Conservation (phyloP, 768 basidiomycete species). For the Pisolithus orientalis region DNA sequence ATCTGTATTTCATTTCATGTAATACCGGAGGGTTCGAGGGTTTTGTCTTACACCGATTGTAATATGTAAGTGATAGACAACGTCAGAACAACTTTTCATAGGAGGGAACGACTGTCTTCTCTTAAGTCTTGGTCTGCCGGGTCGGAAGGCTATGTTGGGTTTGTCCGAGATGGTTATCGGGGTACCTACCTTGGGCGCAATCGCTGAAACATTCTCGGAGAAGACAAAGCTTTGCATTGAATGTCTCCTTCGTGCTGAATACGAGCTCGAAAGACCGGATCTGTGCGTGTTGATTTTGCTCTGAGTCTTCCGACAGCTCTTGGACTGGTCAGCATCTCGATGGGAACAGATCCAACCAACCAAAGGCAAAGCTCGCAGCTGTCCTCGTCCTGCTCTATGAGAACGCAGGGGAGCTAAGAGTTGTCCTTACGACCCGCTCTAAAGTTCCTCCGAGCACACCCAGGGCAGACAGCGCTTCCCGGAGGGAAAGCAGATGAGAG, state of each 20-base stretch:
- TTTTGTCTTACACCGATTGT: not conserved
- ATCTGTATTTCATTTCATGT: constrained; percentile 17
- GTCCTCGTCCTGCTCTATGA: constrained; percentile 80
- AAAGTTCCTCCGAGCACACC: constrained; percentile 65
- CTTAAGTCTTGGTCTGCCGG: too few species aligned
- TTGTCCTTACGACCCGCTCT: constrained; percentile 85
- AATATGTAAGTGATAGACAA: too few species aligned
- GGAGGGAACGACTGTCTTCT: too few species aligned
- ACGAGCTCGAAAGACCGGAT: constrained; percentile 34
- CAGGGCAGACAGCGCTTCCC: constrained; percentile 78
- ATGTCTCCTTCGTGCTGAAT: constrained; percentile 27
- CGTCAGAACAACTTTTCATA: too few species aligned
- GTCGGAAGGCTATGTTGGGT: too few species aligned
- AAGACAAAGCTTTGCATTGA: constrained; percentile 28
- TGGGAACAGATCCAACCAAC: constrained; percentile 26
- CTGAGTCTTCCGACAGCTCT: not conserved
- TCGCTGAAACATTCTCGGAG: constrained; percentile 12
- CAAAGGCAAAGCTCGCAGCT: constrained; percentile 51
- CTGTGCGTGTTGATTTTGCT: constrained; percentile 39
- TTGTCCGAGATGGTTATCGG: not conserved
- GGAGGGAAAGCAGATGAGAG: constrained; percentile 71
- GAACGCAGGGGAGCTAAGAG: constrained; percentile 56
- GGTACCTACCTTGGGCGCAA: not conserved
- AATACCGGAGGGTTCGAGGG: not conserved
- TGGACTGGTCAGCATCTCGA: not conserved